A percentile compares a stretch with the other conserved stretches of the same genome.
phyloP scores from a whole-genome alignment of 768 basidiomycete species.

The Astraeus odoratus region DNA sequence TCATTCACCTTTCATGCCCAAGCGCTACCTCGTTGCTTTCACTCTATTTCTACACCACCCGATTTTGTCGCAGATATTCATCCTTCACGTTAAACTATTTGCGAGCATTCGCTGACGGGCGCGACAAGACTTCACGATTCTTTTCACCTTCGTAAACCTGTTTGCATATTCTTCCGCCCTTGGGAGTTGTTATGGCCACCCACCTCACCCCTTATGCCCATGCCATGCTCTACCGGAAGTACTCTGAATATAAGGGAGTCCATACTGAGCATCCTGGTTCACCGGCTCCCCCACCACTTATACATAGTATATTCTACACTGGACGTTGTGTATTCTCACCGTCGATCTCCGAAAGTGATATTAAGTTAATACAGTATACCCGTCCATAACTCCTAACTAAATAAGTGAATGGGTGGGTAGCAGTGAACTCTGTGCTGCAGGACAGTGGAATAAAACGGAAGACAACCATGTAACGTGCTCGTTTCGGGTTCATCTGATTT shows the following conservation, averaged over 20 bases:
- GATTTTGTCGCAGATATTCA: background rate
- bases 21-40: background rate
- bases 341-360: background rate
- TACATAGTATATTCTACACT: background rate
- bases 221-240: background rate
- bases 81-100: background rate
- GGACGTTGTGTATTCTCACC: background rate
- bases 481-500: too few species aligned
- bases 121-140: background rate
- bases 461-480: conserved; percentile 4
- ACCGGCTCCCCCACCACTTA: too few species aligned
- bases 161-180: background rate
- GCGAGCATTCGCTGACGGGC: background rate
- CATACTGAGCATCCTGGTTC: background rate
- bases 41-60: background rate
- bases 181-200: background rate
- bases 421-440: conserved; percentile 3
- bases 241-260: conserved; percentile 2
- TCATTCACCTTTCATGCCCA: conserved; percentile 1
- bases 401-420: conserved; percentile 1
- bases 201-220: background rate
- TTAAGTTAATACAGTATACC: conserved; percentile 15
- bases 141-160: background rate
- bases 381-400: background rate
- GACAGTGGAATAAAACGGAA: conserved; percentile 1